Evolutionary conservation across 2,329 filamentous ascomycete species (phyloP), one percentile per base, ranked within the genome.

Genomic region (Sphaerulina populicola): DNA sequence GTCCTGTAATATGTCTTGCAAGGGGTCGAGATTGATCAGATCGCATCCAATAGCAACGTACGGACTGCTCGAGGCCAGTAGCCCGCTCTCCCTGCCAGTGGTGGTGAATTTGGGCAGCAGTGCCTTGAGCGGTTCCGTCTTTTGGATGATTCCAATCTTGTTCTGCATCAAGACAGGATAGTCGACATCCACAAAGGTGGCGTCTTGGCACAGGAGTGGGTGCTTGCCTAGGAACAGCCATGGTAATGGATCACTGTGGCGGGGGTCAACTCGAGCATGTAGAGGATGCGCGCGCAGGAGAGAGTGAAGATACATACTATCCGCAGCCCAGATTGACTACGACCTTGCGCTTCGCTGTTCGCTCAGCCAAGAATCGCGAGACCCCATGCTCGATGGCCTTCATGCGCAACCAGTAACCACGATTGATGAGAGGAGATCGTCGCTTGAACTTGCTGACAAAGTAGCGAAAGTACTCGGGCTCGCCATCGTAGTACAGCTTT

Each of bases 241-340:
- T 1, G 88, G 87, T 21, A 95, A 72, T 43, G 90, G 86, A 70
- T 96, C 89, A 67, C 89, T 94, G 68, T 52, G 51, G 49, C 41
- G 55, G 39, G 41, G 42, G 59, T 53, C 50, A 47, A 52, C 49
- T 35, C 14, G 21, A 23, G 31, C 37, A 15, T 29, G 14, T 12
- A 3, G 23, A 10, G 5, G 10, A 11, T 2, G 12, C 12, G 23
- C 12, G 15, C 2, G 10, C 23, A 27, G 23, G 23, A 27, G 23
- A 27, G 23, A 4, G 18, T 5, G 15, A 18, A 21, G 18, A 40
- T 33, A 80, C 71, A 38, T 62, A 91, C 88, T 88, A 94, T 68
- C 90, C 90, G 73, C 88, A 94, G 21, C 90, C 89, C 33, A 95
- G 71, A 64, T 94, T 95, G 42, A 95, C 75, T 9, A 95, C 75